A percentile compares a stretch with the other conserved stretches of the same genome.
Evolutionary conservation across 169 alveolate genomes (phyloP).

Genomic region (Plasmodium yoelii): DNA sequence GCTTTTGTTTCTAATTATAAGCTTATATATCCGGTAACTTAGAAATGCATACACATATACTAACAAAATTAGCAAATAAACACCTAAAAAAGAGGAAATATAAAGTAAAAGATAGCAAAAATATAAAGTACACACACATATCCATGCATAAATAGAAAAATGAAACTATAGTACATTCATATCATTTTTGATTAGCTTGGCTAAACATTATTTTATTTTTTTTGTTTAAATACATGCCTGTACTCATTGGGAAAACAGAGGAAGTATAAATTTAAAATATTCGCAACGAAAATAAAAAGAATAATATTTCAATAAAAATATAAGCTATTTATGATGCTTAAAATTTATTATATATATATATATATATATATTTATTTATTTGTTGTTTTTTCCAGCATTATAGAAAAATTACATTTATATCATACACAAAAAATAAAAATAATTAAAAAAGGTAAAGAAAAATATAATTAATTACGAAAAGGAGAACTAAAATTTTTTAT

Average conservation of each 20-base stretch:
- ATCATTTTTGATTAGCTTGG: too few relatives aligned
- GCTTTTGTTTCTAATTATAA: slow-evolving; percentile 38
- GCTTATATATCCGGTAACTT: slow-evolving; percentile 38
- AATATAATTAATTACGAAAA: too few relatives aligned
- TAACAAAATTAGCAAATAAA: slow-evolving; percentile 43
- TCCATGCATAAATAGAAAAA: background rate
- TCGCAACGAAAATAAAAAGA: too few relatives aligned
- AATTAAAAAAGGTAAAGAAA: too few relatives aligned
- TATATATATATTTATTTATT: background rate
- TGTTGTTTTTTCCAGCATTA: too few relatives aligned
- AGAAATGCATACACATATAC: slow-evolving; percentile 25
- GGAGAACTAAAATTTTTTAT: too few relatives aligned
- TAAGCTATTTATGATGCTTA: too few relatives aligned
- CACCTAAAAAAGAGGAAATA: slow-evolving; percentile 23
- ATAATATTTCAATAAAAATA: too few relatives aligned
- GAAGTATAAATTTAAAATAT: background rate
- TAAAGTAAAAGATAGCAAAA: background rate
- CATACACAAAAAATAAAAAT: too few relatives aligned
- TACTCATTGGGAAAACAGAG: slow-evolving; percentile 38
- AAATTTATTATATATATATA: background rate
- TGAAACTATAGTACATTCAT: too few relatives aligned
- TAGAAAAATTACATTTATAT: too few relatives aligned
- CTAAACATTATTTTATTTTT: too few relatives aligned
- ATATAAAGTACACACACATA: background rate
- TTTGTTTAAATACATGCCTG: background rate